These are phyloP conservation scores for Apiospora saccharicola DNA, from an alignment of 2,329 filamentous ascomycete genomes.

Conservation along the genomic window DNA sequence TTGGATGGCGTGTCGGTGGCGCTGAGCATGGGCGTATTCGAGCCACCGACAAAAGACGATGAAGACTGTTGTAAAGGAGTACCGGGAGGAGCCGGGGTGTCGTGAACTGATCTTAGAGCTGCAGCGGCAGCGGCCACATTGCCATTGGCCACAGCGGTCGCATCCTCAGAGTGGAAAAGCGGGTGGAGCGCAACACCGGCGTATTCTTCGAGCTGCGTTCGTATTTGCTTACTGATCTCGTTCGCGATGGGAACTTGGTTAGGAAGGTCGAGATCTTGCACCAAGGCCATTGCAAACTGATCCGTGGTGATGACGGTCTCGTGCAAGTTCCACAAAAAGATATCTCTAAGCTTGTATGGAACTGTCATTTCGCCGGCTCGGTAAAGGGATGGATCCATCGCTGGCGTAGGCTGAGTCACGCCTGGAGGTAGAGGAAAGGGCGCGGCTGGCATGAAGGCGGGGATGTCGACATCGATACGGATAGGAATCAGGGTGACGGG, in stretches of 20 bases:
- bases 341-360: constrained; percentile 88
- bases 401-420: constrained; percentile 73
- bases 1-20: constrained; percentile 60
- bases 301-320: constrained; percentile 94
- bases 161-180: constrained; percentile 73
- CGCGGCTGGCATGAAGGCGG: constrained; percentile 73
- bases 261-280: constrained; percentile 92
- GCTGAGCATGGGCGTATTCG: constrained; percentile 64
- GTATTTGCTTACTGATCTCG: constrained; percentile 92
- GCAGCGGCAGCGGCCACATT: constrained; percentile 33
- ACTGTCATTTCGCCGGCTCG: constrained; percentile 80
- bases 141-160: constrained; percentile 34
- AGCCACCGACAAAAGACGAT: constrained; percentile 49
- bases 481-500: constrained; percentile 94
- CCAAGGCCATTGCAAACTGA: constrained; percentile 89
- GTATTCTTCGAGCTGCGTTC: constrained; percentile 94
- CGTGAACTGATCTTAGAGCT: constrained; percentile 37
- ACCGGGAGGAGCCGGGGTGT: constrained; percentile 51
- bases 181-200: constrained; percentile 93
- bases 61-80: constrained; percentile 46
- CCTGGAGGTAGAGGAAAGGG: constrained; percentile 71
- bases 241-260: constrained; percentile 72
- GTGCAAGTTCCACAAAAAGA: constrained; percentile 98
- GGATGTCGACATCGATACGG: constrained; percentile 92
- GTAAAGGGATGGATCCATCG: constrained; percentile 67